Conservation (phyloP, 2,329 filamentous ascomycete species). For the Penicillium sumatraense region DNA sequence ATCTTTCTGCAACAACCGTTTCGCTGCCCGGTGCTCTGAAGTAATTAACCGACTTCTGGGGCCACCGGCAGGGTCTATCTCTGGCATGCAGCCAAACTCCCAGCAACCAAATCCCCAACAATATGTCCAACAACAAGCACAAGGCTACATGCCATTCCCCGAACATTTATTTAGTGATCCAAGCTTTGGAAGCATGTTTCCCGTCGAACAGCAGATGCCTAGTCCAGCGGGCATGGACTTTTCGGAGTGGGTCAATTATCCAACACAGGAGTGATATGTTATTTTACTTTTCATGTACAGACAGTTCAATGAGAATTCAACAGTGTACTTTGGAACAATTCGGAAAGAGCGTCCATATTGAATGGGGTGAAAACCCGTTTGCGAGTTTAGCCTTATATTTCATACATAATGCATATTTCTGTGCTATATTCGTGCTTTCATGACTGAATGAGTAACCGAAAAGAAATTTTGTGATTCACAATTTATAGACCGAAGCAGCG, state of each 20-base stretch:
- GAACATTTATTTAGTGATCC: slow-evolving; percentile 42
- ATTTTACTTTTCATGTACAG: slow-evolving; percentile 1
- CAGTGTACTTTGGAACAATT: neutral
- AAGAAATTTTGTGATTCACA: neutral
- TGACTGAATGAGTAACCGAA: neutral
- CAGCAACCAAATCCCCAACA: slow-evolving; percentile 15
- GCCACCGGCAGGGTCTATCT: slow-evolving; percentile 30
- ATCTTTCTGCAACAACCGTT: slow-evolving; percentile 43
- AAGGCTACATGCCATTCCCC: slow-evolving; percentile 43
- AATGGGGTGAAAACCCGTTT: neutral
- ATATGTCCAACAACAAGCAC: slow-evolving; percentile 20
- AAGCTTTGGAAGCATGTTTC: slow-evolving; percentile 41
- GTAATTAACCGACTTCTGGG: slow-evolving; percentile 44
- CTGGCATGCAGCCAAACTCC: slow-evolving; percentile 8
- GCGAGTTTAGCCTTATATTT: neutral
- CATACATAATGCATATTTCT: slow-evolving; percentile 1
- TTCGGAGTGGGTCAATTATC: slow-evolving; percentile 46
- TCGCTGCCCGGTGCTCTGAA: slow-evolving; percentile 45
- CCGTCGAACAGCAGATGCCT: slow-evolving; percentile 35
- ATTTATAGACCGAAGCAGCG: slow-evolving; percentile 16
- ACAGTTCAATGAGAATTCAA: neutral
- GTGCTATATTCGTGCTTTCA: neutral
- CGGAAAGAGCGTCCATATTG: neutral
- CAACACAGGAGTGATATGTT: slow-evolving; percentile 26
- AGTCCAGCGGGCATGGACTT: slow-evolving; percentile 42